A percentile compares a stretch with the other conserved stretches of the same genome.
These are phyloP conservation scores for Panaeolus papilionaceus DNA, from an alignment of 768 basidiomycete species.

Conservation along the genomic window DNA sequence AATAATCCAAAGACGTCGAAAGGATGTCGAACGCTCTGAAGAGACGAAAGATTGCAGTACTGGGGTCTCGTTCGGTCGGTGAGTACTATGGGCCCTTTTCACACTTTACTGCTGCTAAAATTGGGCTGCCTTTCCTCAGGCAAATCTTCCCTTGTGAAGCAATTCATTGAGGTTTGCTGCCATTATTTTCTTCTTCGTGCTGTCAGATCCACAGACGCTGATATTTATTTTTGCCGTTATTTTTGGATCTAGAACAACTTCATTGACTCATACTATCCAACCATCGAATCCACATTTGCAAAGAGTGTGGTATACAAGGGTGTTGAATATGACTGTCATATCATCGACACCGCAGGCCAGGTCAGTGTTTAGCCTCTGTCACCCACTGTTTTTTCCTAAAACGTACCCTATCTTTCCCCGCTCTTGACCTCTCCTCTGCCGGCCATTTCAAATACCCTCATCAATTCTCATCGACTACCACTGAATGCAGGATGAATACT, in stretches of 20 bases:
- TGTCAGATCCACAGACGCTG: neutral
- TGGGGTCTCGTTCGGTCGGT: conserved; percentile 93
- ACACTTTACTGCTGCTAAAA: conserved; percentile 5
- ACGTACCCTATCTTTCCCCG: conserved; percentile 14
- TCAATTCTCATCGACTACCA: neutral
- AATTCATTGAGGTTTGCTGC: conserved; percentile 76
- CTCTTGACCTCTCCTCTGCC: neutral
- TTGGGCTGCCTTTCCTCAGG: conserved; percentile 52
- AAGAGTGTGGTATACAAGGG: conserved; percentile 90
- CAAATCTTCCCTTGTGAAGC: conserved; percentile 94
- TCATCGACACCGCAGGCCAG: conserved; percentile 98
- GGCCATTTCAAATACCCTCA: neutral
- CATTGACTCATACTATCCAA: conserved; percentile 93
- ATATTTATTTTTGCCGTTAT: neutral
- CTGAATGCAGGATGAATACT: conserved; percentile 83
- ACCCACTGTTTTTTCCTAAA: conserved; percentile 16
- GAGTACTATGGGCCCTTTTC: conserved; percentile 33
- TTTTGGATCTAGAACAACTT: conserved; percentile 65
- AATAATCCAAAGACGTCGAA: conserved; percentile 8
- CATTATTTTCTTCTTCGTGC: neutral
- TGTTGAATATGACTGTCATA: conserved; percentile 93
- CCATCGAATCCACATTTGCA: conserved; percentile 87
- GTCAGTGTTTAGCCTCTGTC: conserved; percentile 46
- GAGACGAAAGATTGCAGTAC: conserved; percentile 89
- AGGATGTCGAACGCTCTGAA: conserved; percentile 50